These are phyloP conservation scores for Magnaporthiopsis incrustans DNA, from an alignment of 2,329 filamentous ascomycete genomes.

Conservation along the genomic window DNA sequence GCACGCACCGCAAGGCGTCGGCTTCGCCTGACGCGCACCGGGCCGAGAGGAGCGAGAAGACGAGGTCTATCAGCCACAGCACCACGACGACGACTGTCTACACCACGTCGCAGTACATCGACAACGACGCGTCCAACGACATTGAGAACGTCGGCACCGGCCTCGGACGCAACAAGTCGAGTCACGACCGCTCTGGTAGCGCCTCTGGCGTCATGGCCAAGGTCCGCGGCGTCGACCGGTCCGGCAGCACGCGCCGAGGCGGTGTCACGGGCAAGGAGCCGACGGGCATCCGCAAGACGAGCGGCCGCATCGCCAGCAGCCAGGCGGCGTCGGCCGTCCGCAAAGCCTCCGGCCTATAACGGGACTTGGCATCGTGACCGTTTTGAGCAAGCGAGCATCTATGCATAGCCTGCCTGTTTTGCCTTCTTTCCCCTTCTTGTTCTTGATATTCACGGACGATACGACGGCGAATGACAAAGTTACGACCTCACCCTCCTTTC, in stretches of 20 bases:
- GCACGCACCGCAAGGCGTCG: slow-evolving; percentile 56
- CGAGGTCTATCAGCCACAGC: slow-evolving; percentile 65
- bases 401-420: not conserved
- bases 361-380: not conserved
- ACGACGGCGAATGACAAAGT: not conserved
- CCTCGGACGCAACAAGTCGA: slow-evolving; percentile 40
- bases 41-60: slow-evolving; percentile 39
- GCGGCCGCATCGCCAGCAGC: slow-evolving; percentile 53
- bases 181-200: slow-evolving; percentile 45
- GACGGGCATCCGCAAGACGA: slow-evolving; percentile 55
- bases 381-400: slow-evolving; percentile 2
- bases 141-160: slow-evolving; percentile 58
- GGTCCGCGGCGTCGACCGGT: slow-evolving; percentile 40
- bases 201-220: slow-evolving; percentile 53
- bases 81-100: slow-evolving; percentile 58
- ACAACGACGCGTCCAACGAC: slow-evolving; percentile 62
- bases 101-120: slow-evolving; percentile 36
- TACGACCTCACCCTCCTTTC: not conserved
- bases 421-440: not conserved
- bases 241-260: slow-evolving; percentile 44
- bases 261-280: slow-evolving; percentile 44
- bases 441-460: slow-evolving; percentile 4
- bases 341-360: slow-evolving; percentile 40
- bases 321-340: slow-evolving; percentile 35
- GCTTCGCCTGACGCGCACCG: slow-evolving; percentile 51